Evolutionary conservation across 169 alveolate species (phyloP), one percentile per base, ranked within the genome.

Genomic region (Plasmodium vivax): DNA sequence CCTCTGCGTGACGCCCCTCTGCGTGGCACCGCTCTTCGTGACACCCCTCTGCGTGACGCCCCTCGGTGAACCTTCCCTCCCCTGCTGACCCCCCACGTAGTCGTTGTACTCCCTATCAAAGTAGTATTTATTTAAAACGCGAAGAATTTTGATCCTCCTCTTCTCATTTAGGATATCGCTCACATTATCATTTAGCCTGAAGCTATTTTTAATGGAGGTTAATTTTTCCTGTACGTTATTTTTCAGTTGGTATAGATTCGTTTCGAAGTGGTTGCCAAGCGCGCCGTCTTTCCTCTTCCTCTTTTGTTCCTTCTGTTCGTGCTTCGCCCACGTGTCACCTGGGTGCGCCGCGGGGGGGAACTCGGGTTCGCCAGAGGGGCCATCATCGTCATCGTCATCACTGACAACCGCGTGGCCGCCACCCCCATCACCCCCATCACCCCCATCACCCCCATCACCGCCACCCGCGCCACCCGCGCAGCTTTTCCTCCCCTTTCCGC

Each of bases 21-120:
- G n/a, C n/a, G n/a, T n/a, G n/a, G n/a, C n/a, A n/a, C n/a, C n/a
- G n/a, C n/a, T n/a, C n/a, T n/a, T n/a, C 19, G 19, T 47, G 58
- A 0, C 9, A 7, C 36, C 77, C 77, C 23, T 8, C 77, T 27
- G 14, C 12, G 36, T 1, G 30, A 16, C 36, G 16, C 38, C 16
- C 77, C 9, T 62, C 77, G n/a, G 38, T 12, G n/a, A n/a, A 7
- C 14, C 38, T 19, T 23, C 38, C 19, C 45, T 79, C 19, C 45
- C 62, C 27, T 38, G 23, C 2, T 71, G 34, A 23, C 32, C 12
- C 36, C 12, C 41, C 19, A 23, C 47, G 43, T 77, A 54, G 19
- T 85, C 68, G 45, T 85, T 85, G 41, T 77, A 85, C 71, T 85
- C 93, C 45, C 71, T 85, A 9, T 85, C 85, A 74, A 85, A 85